Conservation (phyloP, 2,329 filamentous ascomycete species). For the Ophiostoma himal-ulmi region DNA sequence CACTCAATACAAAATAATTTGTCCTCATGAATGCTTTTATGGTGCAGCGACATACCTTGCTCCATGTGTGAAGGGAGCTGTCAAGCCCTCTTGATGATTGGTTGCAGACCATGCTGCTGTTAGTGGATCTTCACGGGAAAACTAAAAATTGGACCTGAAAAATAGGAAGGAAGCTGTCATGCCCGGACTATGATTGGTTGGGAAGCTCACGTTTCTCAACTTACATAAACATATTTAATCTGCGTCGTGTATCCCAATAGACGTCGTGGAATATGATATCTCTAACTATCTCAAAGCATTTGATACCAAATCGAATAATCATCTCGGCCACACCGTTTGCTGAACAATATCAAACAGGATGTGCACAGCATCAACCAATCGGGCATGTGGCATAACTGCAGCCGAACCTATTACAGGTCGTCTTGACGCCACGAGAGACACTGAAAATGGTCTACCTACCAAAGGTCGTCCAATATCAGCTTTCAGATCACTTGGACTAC, state of each 20-base stretch:
- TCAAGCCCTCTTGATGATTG: no score
- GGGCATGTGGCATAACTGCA: not conserved
- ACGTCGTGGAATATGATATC: no score
- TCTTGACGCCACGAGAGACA: not conserved
- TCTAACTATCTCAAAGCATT: no score
- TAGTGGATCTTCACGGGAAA: no score
- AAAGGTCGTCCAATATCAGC: slow-evolving; percentile 32
- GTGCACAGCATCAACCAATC: no score
- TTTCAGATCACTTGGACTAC: slow-evolving; percentile 51
- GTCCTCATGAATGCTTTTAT: not conserved
- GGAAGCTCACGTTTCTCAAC: not conserved
- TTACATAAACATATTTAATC: not conserved
- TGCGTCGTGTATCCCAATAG: no score
- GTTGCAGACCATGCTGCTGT: no score
- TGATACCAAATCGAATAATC: no score
- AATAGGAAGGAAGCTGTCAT: not conserved
- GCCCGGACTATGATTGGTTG: not conserved
- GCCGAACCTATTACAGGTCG: not conserved
- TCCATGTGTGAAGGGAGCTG: no score
- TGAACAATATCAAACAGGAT: not conserved
- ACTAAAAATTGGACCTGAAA: not conserved
- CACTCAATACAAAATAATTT: not conserved
- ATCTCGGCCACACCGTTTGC: no score
- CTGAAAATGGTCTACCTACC: not conserved
- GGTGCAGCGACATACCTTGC: no score